Conservation (phyloP, 2,329 filamentous ascomycete genomes). For the Lachnellula willkommii region DNA sequence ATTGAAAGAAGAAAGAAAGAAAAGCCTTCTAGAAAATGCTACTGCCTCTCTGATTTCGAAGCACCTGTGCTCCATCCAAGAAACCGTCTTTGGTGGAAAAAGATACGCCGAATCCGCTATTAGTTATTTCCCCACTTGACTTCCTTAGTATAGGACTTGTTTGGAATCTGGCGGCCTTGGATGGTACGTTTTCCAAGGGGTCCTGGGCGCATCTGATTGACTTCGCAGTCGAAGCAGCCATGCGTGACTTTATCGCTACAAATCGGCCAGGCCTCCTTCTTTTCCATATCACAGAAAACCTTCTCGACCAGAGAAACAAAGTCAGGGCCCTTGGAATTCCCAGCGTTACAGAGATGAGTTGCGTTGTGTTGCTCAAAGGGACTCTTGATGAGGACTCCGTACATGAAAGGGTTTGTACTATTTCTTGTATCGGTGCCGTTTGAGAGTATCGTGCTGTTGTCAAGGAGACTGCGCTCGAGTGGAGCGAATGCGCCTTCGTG, state of each 20-base stretch:
- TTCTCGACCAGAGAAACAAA: conserved; percentile 30
- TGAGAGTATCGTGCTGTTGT: not conserved
- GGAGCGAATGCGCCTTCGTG: not conserved
- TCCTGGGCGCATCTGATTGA: no score
- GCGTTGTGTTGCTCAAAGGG: conserved; percentile 24
- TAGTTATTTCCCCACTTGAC: no score
- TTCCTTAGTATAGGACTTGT: no score
- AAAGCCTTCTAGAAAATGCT: no score
- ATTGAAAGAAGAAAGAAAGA: no score
- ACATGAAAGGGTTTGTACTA: not conserved
- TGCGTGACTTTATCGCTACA: conserved; percentile 16
- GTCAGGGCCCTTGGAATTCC: conserved; percentile 30
- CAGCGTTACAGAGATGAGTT: conserved; percentile 28
- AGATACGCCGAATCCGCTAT: no score
- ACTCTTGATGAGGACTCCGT: not conserved
- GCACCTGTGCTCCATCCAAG: no score
- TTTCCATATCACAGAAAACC: conserved; percentile 33
- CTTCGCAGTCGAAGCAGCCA: conserved; percentile 19
- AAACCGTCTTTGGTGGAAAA: no score
- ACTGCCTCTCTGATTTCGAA: no score
- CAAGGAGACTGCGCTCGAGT: not conserved
- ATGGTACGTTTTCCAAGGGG: no score
- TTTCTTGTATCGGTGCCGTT: not conserved
- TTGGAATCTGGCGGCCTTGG: no score
- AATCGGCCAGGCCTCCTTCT: conserved; percentile 25